Conservation (phyloP, 2,329 filamentous ascomycete genomes). For the Botryosphaeria dothidea region DNA sequence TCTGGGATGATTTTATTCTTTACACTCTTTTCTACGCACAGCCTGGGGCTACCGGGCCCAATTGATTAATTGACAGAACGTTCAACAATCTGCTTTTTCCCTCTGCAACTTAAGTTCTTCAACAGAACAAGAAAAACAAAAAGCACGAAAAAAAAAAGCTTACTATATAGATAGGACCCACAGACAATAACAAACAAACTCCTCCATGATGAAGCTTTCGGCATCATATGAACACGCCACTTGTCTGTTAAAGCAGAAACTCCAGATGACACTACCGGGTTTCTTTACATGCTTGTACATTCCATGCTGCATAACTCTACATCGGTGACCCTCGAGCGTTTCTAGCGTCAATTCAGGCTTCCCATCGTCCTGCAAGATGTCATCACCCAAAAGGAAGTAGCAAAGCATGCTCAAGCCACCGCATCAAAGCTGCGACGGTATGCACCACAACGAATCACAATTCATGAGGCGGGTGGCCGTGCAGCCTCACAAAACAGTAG, state of each 20-base stretch:
- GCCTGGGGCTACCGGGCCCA: no score
- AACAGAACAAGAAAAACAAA: neutral
- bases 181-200: neutral
- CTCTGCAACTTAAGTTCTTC: neutral
- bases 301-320: neutral
- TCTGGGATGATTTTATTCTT: no score
- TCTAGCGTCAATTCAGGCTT: neutral
- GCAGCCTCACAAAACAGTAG: no score
- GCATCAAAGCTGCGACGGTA: neutral
- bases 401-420: neutral
- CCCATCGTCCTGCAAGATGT: neutral
- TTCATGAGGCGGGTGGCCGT: neutral
- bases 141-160: neutral
- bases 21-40: no score
- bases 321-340: neutral
- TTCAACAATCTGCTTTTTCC: no score
- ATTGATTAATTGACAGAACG: no score
- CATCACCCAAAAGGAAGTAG: neutral
- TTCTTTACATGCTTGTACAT: no score
- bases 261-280: no score
- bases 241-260: no score
- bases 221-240: no score
- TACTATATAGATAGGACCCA: neutral
- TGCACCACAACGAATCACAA: neutral
- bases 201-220: no score